These are phyloP conservation scores for Trypanosoma mega DNA, from an alignment of 208 protist species.

Conservation along the genomic window DNA sequence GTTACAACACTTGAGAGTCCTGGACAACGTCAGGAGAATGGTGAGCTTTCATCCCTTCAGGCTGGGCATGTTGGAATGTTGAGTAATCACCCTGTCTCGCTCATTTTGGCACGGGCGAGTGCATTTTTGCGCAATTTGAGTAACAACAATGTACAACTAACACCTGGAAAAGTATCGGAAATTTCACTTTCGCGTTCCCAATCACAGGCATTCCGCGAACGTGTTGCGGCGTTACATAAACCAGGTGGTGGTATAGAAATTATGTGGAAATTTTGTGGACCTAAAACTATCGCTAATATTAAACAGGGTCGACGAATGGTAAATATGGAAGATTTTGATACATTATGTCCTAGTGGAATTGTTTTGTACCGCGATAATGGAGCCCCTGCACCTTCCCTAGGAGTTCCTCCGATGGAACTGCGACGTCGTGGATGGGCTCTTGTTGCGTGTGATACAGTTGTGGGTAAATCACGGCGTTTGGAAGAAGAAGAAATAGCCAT, in stretches of 20 bases:
- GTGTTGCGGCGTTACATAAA: constrained; percentile 6
- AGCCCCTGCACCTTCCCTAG: constrained; percentile 11
- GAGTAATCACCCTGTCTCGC: background rate
- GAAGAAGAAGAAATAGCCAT: constrained; percentile 44
- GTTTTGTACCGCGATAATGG: constrained; percentile 58
- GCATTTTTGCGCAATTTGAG: constrained; percentile 11
- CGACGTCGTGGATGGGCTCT: constrained; percentile 42
- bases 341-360: constrained; percentile 46
- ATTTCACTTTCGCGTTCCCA: constrained; percentile 1
- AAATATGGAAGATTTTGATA: constrained; percentile 43
- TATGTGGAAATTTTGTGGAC: constrained; percentile 67
- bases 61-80: too few relatives aligned
- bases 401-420: constrained; percentile 11
- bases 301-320: constrained; percentile 28
- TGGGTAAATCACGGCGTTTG: constrained; percentile 42
- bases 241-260: constrained; percentile 26
- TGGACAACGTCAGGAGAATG: too few relatives aligned
- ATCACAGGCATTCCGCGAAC: constrained; percentile 6
- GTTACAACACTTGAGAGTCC: too few relatives aligned
- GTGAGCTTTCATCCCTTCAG: too few relatives aligned
- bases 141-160: background rate
- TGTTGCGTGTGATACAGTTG: constrained; percentile 53
- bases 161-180: constrained; percentile 10
- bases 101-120: constrained; percentile 4
- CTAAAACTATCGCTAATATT: constrained; percentile 39